Base-by-base conservation (phyloP, 2,329 filamentous ascomycete species). In the Exutisphaerella laricina region DNA sequence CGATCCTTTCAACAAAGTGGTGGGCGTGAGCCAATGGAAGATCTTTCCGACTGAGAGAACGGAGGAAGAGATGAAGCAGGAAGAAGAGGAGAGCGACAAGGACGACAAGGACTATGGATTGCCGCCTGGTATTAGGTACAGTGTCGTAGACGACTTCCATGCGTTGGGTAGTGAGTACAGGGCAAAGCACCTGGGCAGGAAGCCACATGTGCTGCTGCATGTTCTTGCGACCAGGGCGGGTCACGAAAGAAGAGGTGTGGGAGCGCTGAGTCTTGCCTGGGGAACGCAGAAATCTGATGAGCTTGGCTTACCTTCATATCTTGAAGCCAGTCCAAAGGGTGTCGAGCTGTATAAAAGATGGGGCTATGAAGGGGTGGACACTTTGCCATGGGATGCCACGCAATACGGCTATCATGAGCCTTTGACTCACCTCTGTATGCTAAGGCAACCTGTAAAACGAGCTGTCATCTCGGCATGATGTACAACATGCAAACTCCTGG, bases 211-310 rank as follows among this genome's bases (percentile, higher is more conserved):
- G 5, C 39, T 55, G 5, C 48, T 63, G 22, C 53, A 58, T 10
- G 48, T 62, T 5, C 47, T 68, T 12, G 56, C 46, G 1, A 69
- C 66, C 18, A 59, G 65, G 45, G 67, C 67, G 0, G 59, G 61
- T 2, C 61, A 70, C 21, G 66, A 66, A 13, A 49, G 66, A 2
- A 60, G 60, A 23, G 70, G 70, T 0, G 64, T 68, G 3, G 70
- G 60, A 0, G 57, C 39, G 2, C 46, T 67, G 47, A 47, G 66
- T 18, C 25, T 72, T 46, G 48, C 66, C 13, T 66, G 63, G 62
- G 70, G 68, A 0, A 23, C 66, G 9, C 47, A 61, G 21, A 58
- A 63, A 40, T 69, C 67, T 22, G 68, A 72, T 50, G 46, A 58
- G 33, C 50, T 65, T 35, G 62, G 63, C 0, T 26, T 70, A 35